A percentile compares a stretch with the other conserved stretches of the same genome.
Evolutionary conservation across 129 eudicot species (phyloP).

Genomic region (Pittosporum tobira): DNA sequence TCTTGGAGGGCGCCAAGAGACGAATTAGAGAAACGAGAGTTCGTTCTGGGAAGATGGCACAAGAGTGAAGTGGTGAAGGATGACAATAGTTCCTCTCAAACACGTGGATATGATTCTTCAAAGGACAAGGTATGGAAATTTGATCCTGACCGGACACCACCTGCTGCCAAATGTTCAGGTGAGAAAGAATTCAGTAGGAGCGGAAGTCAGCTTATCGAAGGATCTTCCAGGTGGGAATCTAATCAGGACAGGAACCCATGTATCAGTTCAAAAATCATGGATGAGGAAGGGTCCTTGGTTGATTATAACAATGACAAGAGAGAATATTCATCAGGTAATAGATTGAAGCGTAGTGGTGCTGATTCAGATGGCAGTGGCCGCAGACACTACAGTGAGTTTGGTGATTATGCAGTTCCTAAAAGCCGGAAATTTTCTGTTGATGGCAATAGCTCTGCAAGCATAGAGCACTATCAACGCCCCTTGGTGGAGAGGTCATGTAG

Average conservation of each 20-base stretch:
- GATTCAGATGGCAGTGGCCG: conserved; percentile 49
- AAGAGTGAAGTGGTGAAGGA: conserved; percentile 29
- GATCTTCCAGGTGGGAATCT: conserved; percentile 62
- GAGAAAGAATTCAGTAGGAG: conserved; percentile 46
- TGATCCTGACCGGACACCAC: conserved; percentile 38
- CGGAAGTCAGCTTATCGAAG: conserved; percentile 50
- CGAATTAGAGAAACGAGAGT: conserved; percentile 75
- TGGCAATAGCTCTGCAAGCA: conserved; percentile 38
- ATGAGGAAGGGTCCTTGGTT: conserved; percentile 39
- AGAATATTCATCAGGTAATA: conserved; percentile 44
- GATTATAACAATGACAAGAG: conserved; percentile 51
- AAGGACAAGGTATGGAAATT: conserved; percentile 45
- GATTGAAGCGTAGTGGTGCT: conserved; percentile 60
- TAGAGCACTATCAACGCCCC: too few species aligned
- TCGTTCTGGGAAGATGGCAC: conserved; percentile 64
- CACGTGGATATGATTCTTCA: conserved; percentile 28
- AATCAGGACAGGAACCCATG: conserved; percentile 43
- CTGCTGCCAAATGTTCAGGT: conserved; percentile 47
- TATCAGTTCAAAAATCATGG: conserved; percentile 48
- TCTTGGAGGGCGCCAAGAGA: conserved; percentile 35
- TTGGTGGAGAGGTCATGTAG: conserved; percentile 31
- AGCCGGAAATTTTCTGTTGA: conserved; percentile 75
- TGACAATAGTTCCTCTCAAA: conserved; percentile 34
- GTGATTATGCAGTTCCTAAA: conserved; percentile 47
- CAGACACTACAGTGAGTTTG: conserved; percentile 53